Conservation (phyloP, 441 rosid genomes). For the Eutrema salsugineum region DNA sequence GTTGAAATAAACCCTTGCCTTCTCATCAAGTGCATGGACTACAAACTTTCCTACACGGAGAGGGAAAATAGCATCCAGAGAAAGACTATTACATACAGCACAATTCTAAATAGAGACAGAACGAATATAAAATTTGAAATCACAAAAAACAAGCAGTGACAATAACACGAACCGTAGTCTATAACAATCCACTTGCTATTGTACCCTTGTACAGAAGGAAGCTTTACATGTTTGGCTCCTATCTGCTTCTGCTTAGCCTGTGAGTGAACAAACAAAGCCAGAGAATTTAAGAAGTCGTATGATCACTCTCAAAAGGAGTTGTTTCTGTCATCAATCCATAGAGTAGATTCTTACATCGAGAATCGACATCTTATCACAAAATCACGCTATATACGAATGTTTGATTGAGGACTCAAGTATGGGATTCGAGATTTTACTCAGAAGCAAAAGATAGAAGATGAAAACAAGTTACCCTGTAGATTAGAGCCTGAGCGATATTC, state of each 20-base stretch:
- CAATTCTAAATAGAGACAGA: neutral
- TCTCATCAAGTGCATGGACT: conserved; percentile 94
- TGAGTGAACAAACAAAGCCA: conserved; percentile 9
- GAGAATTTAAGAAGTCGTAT: neutral
- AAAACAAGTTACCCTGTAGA: conserved; percentile 45
- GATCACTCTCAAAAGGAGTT: neutral
- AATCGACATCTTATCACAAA: neutral
- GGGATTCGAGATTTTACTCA: too few relatives aligned
- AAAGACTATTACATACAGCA: neutral
- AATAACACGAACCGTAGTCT: conserved; percentile 55
- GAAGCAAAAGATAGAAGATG: neutral
- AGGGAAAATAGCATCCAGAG: too few relatives aligned
- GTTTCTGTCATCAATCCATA: neutral
- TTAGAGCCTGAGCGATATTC: conserved; percentile 70
- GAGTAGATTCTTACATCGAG: neutral
- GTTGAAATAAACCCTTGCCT: conserved; percentile 82
- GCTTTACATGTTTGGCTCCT: conserved; percentile 54
- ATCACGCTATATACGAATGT: neutral
- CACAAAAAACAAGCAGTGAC: neutral
- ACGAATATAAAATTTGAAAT: neutral
- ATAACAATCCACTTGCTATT: conserved; percentile 85
- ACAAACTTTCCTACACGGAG: conserved; percentile 62
- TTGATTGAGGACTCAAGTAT: neutral
- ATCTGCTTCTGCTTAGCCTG: conserved; percentile 87
- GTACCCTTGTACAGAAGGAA: conserved; percentile 77